Evolutionary conservation across 805 yeast species (phyloP), one percentile per base, ranked within the genome.

Genomic region (Yarrowia bubula): DNA sequence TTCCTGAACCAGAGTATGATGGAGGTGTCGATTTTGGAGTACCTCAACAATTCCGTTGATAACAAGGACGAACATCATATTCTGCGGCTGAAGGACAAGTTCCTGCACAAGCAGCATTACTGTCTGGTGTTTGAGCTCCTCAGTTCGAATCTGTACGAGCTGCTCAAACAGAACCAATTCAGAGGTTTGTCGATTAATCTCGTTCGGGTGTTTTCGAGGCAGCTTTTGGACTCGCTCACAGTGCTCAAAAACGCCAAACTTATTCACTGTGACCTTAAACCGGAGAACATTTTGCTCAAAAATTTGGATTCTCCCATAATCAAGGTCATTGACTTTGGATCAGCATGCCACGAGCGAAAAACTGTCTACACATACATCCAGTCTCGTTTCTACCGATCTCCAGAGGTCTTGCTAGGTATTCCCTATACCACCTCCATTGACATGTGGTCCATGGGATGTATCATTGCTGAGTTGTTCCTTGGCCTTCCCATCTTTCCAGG

Each of bases 401-500:
- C 99, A 0, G 99, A 93, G 75, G 96, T 93, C 18, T 84, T 95
- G 2, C 77, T 93, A 18, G 98, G 99, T 0, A 79, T 93, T 48
- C 96, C 97, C 5, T 93, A 95, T 73, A 89, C 97, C 0, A 85
- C 96, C 9, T 86, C 96, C 7, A 93, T 95, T 63, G 99, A 93
- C 74, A 91, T 93, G 86, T 95, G 99, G 99, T 93, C 98, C 0
- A 78, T 92, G 48, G 99, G 97, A 0, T 89, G 98, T 73, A 90
- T 95, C 60, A 84, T 91, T 38, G 96, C 95, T 1, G 99, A 95
- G 75, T 78, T 93, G 55, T 92, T 89, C 70, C 76, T 93, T 61
- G 99, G 99, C 0, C 80, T 93, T 65, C 99, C 99, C 1, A 80
- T 93, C 69, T 91, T 93, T 71, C 98, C 99, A 0, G 99, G 99